Conservation (phyloP, 2,329 filamentous ascomycete species). For the Colletotrichum lini region DNA sequence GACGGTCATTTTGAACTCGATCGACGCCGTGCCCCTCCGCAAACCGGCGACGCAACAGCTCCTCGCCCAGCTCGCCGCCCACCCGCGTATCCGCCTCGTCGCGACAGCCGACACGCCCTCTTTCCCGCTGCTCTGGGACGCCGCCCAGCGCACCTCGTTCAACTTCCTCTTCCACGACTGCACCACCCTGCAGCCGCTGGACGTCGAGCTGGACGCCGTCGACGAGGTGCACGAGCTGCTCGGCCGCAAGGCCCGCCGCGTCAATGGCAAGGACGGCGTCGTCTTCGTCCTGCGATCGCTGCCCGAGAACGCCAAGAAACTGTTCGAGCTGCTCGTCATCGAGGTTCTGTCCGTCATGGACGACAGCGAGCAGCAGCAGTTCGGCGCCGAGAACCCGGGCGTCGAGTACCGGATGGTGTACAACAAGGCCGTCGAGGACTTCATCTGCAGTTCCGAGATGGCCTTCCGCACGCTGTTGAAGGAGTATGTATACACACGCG, state of each 20-base stretch:
- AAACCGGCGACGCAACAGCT: slow-evolving; percentile 78
- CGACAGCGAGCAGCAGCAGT: slow-evolving; percentile 64
- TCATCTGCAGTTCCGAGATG: slow-evolving; percentile 97
- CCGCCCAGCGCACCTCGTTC: slow-evolving; percentile 84
- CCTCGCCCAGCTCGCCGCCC: slow-evolving; percentile 82
- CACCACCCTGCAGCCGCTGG: slow-evolving; percentile 87
- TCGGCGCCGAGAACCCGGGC: slow-evolving; percentile 70
- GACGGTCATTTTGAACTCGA: slow-evolving; percentile 85
- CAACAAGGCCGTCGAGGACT: slow-evolving; percentile 95
- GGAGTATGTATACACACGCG: slow-evolving; percentile 71
- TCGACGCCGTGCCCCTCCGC: slow-evolving; percentile 85
- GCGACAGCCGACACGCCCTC: slow-evolving; percentile 90
- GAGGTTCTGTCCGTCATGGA: slow-evolving; percentile 84
- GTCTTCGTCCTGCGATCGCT: slow-evolving; percentile 91
- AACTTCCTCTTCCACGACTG: slow-evolving; percentile 94
- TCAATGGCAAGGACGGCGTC: slow-evolving; percentile 92
- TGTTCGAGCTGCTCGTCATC: slow-evolving; percentile 88
- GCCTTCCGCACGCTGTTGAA: slow-evolving; percentile 94
- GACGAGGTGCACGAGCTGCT: slow-evolving; percentile 92
- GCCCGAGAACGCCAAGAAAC: slow-evolving; percentile 89
- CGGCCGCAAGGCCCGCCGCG: slow-evolving; percentile 82
- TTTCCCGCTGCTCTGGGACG: slow-evolving; percentile 91
- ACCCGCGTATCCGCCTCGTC: slow-evolving; percentile 79
- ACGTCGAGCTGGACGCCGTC: slow-evolving; percentile 82
- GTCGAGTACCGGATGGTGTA: slow-evolving; percentile 94